Evolutionary conservation across 441 rosid genomes (phyloP), one percentile per base, ranked within the genome.

Genomic region (Gossypium lobatum): DNA sequence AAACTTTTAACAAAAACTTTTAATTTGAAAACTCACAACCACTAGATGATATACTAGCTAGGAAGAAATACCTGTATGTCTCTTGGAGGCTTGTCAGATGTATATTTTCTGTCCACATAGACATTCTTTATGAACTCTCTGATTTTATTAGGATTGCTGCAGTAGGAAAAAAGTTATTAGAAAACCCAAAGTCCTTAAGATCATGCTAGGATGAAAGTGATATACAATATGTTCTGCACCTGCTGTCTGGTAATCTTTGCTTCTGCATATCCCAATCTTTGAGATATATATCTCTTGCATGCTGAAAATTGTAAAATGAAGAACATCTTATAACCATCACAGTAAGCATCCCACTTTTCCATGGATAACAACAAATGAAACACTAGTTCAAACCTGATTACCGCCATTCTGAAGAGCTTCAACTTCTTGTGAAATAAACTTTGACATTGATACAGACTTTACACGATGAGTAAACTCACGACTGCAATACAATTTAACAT

Each of bases 391-490:
- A 81, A 95, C 98, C 98, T 93, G 99, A 87, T 95, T 95, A 59
- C 99, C 98, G 75, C 99, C 99, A 78, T 80, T 90, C 83, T 93
- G 97, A 81, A 95, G 98, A 48, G 91, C 91, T 83, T 95, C 98
- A 81, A 95, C 99, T 83, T 95, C 98, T 84, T 93, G 91, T 68
- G 93, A 88, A 73, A 95, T 87, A 81, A 95, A 95, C 83, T 87
- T 95, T 16, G 99, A 87, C 98, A 95, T 93, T 58, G 99, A 95
- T 72, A 95, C 98, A 55, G 97, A 93, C 87, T 95, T 95, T 74
- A 95, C 96, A 6, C 99, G 99, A 75, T 93, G 98, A 73, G 98
- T 90, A 69, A 91, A 95, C 78, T 95, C 99, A 9, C 99, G 98
- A 81, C 99, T 95, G 91, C 76, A 78, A 17, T 23, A 55, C 71